Evolutionary conservation across 257 asterid genomes (phyloP), one percentile per base, ranked within the genome.

Genomic region (Asclepias syriaca): DNA sequence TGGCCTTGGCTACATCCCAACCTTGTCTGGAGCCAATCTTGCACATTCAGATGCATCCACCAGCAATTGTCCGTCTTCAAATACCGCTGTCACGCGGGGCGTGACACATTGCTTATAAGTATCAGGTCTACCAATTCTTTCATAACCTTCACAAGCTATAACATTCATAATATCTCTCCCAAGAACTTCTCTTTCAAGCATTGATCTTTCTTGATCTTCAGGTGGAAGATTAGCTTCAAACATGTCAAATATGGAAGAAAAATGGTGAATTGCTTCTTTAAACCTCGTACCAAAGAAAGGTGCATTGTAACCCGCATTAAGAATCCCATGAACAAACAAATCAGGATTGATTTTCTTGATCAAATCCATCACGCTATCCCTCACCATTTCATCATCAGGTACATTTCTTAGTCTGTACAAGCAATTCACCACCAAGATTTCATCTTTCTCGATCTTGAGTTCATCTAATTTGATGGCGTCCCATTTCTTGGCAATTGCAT

Each of bases 401-500:
- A 79, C 84, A n/a, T 87, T 90, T 29, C 80, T 74, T 16, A 87
- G 73, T 77, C 88, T 70, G 71, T 84, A 85, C 74, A 87, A 12
- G 81, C 94, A 85, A 61, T 87, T 89, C 6, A 79, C 92, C 18
- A 86, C 87, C 54, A 89, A 75, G 77, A 75, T 77, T 65, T 89
- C 96, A 13, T 86, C 87, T 4, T 66, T 37, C 37, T 83, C 82
- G 11, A 89, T 84, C 68, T 74, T 79, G 9, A 89, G 80, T 58
- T 87, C 96, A 16, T 83, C 89, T 0, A 86, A 0, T 3, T 21
- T 2, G 1, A 89, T 72, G 0, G 85, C 80, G 0, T 87, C 92
- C 96, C 96, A 87, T 40, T 59, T 83, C n/a, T 87, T 84, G 49
- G 90, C 92, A 57, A 89, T 75, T 37, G 89, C 85, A 12, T 74